Percentiles rank a stretch among this genome's conserved stretches.
Evolutionary conservation across 176 grass and related monocot genomes (phyloP).

Genomic region (Oryza glumipatula): DNA sequence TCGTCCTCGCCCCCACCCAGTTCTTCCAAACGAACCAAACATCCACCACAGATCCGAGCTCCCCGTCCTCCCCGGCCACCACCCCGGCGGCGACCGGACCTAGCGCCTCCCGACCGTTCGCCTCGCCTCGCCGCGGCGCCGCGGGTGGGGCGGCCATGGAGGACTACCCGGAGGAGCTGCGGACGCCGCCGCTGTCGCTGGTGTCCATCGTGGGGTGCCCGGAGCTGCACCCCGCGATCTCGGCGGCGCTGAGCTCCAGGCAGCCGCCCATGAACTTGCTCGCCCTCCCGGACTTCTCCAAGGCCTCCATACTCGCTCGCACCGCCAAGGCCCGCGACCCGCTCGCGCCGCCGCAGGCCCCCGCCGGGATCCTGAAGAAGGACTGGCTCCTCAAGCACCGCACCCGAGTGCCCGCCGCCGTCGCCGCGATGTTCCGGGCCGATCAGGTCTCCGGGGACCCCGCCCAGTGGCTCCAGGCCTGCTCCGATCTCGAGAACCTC

Average conservation of each 20-base stretch:
- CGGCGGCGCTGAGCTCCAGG: slow-evolving; percentile 77
- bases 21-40: slow-evolving; percentile 38
- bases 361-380: slow-evolving; percentile 81
- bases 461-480: slow-evolving; percentile 93
- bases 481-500: slow-evolving; percentile 99
- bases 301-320: slow-evolving; percentile 65
- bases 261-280: slow-evolving; percentile 85
- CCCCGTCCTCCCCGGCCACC: slow-evolving; percentile 35
- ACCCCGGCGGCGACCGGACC: slow-evolving; percentile 15
- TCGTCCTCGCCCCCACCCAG: neutral
- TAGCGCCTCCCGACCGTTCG: neutral
- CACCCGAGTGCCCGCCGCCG: slow-evolving; percentile 72
- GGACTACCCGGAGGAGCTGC: slow-evolving; percentile 97
- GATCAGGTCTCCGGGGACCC: slow-evolving; percentile 94
- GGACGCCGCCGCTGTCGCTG: slow-evolving; percentile 78
- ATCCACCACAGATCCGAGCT: slow-evolving; percentile 50
- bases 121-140: slow-evolving; percentile 6
- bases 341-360: slow-evolving; percentile 63
- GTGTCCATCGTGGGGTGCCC: slow-evolving; percentile 86
- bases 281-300: slow-evolving; percentile 83
- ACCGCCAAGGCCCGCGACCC: slow-evolving; percentile 78
- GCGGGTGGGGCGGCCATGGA: slow-evolving; percentile 69
- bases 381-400: slow-evolving; percentile 93
- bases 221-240: slow-evolving; percentile 92
- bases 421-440: slow-evolving; percentile 65